These are phyloP conservation scores for Pleurotus cornucopiae DNA, from an alignment of 768 basidiomycete genomes.

Conservation along the genomic window DNA sequence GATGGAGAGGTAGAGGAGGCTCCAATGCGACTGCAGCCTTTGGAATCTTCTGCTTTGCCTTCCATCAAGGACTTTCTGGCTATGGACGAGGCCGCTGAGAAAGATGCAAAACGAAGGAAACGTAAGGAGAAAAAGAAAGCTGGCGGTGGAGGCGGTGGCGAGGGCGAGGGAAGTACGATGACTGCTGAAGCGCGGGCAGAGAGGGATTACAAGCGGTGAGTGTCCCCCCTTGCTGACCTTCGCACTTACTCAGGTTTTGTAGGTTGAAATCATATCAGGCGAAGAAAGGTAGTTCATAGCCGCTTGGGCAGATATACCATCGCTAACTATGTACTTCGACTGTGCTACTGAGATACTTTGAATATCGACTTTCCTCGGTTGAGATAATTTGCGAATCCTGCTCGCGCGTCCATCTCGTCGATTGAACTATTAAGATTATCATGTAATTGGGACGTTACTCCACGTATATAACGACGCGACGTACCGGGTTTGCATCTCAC, in stretches of 20 bases:
- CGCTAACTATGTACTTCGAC: not conserved
- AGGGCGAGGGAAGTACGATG: conserved; percentile 25
- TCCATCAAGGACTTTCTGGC: conserved; percentile 82
- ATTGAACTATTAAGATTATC: conserved; percentile 54
- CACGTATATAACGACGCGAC: conserved; percentile 18
- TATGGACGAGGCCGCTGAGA: conserved; percentile 64
- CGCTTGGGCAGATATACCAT: not conserved
- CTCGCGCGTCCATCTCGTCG: conserved; percentile 71
- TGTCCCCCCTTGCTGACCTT: conserved; percentile 4
- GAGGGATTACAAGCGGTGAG: conserved; percentile 56
- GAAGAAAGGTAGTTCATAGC: not conserved
- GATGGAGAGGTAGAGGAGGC: conserved; percentile 37
- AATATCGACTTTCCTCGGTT: conserved; percentile 53
- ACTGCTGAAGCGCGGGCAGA: conserved; percentile 44
- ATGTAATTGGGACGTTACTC: not conserved
- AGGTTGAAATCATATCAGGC: conserved; percentile 35
- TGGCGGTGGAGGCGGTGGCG: conserved; percentile 32
- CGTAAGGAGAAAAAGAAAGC: conserved; percentile 72
- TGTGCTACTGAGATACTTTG: conserved; percentile 11
- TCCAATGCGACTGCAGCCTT: conserved; percentile 60
- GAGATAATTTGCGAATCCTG: conserved; percentile 59
- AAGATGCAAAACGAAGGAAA: conserved; percentile 63
- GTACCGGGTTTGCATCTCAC: conserved; percentile 82
- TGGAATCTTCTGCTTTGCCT: conserved; percentile 76
- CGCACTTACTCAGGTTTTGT: not conserved